A percentile compares a stretch with the other conserved stretches of the same genome.
Evolutionary conservation across 805 yeast genomes (phyloP).

Genomic region (Yarrowia sp.): DNA sequence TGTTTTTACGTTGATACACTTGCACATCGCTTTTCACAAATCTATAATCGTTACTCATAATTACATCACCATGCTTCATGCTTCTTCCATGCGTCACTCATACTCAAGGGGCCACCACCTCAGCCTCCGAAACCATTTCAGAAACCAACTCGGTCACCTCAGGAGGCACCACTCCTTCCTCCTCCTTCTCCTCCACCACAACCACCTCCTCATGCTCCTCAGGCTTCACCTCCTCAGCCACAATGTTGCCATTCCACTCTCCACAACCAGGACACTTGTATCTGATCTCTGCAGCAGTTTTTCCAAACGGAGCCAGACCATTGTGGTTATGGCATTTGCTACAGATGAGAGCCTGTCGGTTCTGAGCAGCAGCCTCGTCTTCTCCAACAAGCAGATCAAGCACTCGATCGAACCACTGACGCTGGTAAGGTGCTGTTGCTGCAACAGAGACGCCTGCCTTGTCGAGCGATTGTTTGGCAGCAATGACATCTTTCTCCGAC

Average conservation of each 20-base stretch:
- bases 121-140: conserved; percentile 2
- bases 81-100: too few relatives aligned
- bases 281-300: conserved; percentile 48
- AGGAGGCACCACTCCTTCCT: not conserved
- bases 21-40: too few relatives aligned
- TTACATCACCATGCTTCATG: too few relatives aligned
- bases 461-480: not conserved
- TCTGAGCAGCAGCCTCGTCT: conserved; percentile 60
- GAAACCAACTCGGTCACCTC: conserved; percentile 5
- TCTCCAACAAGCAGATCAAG: conserved; percentile 53
- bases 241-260: not conserved
- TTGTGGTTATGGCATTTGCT: conserved; percentile 62
- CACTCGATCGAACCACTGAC: conserved; percentile 46
- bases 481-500: not conserved
- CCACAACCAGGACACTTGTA: conserved; percentile 55
- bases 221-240: not conserved
- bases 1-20: too few relatives aligned
- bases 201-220: not conserved
- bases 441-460: conserved; percentile 2
- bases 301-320: conserved; percentile 77
- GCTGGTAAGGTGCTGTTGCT: conserved; percentile 29
- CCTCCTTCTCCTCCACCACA: not conserved
- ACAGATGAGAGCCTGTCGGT: conserved; percentile 72
- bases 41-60: not conserved
- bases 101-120: not conserved